Evolutionary conservation across 306 rosid genomes (phyloP).

Genomic region (Casuarina cunninghamiana): DNA sequence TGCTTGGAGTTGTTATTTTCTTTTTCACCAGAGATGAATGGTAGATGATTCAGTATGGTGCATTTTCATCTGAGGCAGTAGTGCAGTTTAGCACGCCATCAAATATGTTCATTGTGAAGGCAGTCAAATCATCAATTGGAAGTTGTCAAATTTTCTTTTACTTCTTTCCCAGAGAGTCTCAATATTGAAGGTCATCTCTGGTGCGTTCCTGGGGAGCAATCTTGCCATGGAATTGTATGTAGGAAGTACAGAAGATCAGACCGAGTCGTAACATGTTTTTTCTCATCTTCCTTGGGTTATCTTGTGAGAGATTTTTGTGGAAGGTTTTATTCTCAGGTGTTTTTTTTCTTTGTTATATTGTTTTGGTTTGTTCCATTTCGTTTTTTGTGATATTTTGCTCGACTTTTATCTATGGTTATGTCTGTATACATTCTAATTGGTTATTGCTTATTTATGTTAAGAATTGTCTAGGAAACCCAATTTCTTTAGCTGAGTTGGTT

Average conservation of each 20-base stretch:
- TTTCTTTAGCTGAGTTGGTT: no score
- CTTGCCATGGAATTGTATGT: background rate
- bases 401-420: background rate
- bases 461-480: background rate
- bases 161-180: background rate
- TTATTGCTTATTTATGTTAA: background rate
- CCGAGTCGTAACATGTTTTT: background rate
- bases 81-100: background rate
- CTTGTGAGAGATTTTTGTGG: background rate
- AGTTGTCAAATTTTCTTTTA: background rate
- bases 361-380: background rate
- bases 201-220: background rate
- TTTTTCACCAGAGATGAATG: background rate
- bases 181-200: background rate
- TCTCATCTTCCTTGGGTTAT: slow-evolving; percentile 2
- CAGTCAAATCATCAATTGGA: background rate
- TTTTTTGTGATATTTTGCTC: background rate
- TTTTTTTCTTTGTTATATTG: background rate
- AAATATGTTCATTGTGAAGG: background rate
- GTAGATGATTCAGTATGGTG: background rate
- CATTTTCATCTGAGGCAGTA: background rate
- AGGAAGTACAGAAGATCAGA: background rate
- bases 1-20: slow-evolving; percentile 19
- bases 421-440: background rate
- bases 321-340: background rate